phyloP scores from a whole-genome alignment of 1,284 basidiomycete species.

The Cutaneotrichosporon cyanovorans region DNA sequence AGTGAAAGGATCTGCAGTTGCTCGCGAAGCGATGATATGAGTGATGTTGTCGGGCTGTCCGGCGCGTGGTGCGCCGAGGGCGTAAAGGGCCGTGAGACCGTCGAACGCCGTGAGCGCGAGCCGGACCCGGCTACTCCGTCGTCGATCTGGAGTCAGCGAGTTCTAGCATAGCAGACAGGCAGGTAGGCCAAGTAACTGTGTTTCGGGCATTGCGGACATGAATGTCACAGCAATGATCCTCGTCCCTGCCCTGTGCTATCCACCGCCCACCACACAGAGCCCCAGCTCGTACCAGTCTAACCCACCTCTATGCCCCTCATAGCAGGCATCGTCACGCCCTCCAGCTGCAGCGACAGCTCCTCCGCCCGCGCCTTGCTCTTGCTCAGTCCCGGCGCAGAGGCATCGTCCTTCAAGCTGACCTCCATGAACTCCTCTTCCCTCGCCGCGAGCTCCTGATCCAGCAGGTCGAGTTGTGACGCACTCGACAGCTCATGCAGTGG shows the following conservation, averaged over 20 bases:
- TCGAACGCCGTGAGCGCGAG: slow-evolving; percentile 7
- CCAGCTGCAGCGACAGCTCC: slow-evolving; percentile 6
- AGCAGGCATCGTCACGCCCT: slow-evolving; percentile 1
- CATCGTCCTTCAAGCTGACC: no score
- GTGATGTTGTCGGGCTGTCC: slow-evolving; percentile 42
- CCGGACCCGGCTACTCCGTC: no score
- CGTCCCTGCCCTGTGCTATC: no score
- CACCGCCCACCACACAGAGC: not conserved
- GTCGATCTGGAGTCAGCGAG: slow-evolving; percentile 1
- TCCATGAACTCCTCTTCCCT: no score
- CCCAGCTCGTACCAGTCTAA: not conserved
- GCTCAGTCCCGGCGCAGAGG: not conserved
- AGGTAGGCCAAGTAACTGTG: no score
- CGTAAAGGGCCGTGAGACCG: slow-evolving; percentile 8
- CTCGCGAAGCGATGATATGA: slow-evolving; percentile 67
- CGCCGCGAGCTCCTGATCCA: no score
- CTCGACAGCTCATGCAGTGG: no score
- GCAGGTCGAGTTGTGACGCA: no score
- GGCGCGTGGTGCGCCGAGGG: slow-evolving; percentile 29
- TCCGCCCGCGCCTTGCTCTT: slow-evolving; percentile 1
- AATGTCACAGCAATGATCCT: no score
- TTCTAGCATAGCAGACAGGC: not conserved
- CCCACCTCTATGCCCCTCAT: slow-evolving; percentile 6
- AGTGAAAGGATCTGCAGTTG: slow-evolving; percentile 80
- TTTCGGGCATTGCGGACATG: no score